Percentiles rank a stretch among this genome's conserved stretches.
Evolutionary conservation across 164 flowering plant genomes (phyloP).

Genomic region (Chloranthus sessilifolius): DNA sequence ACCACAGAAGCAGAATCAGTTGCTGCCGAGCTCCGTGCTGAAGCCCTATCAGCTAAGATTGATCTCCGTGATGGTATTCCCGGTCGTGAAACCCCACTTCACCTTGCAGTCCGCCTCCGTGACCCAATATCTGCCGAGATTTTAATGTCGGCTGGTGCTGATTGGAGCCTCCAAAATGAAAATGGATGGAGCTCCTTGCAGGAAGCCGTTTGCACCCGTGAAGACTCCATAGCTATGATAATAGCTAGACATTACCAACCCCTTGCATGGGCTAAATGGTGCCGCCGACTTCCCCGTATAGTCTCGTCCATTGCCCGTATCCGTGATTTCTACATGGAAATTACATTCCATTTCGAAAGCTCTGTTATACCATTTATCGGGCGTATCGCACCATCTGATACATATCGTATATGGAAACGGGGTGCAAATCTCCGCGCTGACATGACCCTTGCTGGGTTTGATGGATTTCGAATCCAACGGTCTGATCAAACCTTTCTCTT

Average conservation of each 20-base stretch:
- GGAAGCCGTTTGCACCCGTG: slow-evolving; percentile 93
- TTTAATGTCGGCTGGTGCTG: slow-evolving; percentile 93
- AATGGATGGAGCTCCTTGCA: slow-evolving; percentile 98
- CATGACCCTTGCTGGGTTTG: slow-evolving; percentile 99
- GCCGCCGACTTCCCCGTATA: slow-evolving; percentile 90
- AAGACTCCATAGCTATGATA: slow-evolving; percentile 88
- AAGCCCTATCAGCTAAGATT: slow-evolving; percentile 65
- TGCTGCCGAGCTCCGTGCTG: slow-evolving; percentile 75
- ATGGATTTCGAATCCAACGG: slow-evolving; percentile 93
- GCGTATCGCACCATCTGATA: slow-evolving; percentile 97
- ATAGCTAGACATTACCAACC: slow-evolving; percentile 98
- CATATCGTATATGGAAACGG: slow-evolving; percentile 95
- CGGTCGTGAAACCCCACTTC: slow-evolving; percentile 95
- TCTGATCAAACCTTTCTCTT: slow-evolving; percentile 95
- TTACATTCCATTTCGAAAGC: slow-evolving; percentile 95
- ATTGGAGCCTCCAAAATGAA: slow-evolving; percentile 98
- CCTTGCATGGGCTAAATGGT: slow-evolving; percentile 99
- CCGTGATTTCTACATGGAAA: slow-evolving; percentile 98
- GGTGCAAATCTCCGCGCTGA: slow-evolving; percentile 97
- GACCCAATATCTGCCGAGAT: slow-evolving; percentile 81
- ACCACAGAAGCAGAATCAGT: slow-evolving; percentile 68
- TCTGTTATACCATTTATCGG: slow-evolving; percentile 96
- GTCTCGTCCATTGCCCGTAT: slow-evolving; percentile 76
- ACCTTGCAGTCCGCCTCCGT: slow-evolving; percentile 78
- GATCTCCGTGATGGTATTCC: slow-evolving; percentile 90